Percentiles rank a stretch among this genome's conserved stretches.
Conservation (phyloP, 2,329 filamentous ascomycete species). For the Cladosporium sphaerospermum region DNA sequence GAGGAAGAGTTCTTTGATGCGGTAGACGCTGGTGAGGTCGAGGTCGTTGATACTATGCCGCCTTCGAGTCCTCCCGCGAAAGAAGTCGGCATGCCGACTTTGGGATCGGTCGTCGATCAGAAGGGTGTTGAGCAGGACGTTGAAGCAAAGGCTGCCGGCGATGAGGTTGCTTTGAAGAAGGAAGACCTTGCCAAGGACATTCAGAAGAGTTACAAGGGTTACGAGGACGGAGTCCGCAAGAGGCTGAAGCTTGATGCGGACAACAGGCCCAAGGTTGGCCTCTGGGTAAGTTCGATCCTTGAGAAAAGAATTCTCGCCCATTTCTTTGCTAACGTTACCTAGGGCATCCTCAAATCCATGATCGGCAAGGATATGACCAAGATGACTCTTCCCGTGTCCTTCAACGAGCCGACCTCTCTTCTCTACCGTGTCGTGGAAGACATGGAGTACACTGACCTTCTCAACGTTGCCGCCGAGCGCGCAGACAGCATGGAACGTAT, state of each 20-base stretch:
- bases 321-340: constrained; percentile 20
- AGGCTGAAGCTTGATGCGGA: constrained; percentile 85
- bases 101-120: constrained; percentile 19
- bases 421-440: constrained; percentile 94
- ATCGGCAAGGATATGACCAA: constrained; percentile 99
- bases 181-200: constrained; percentile 55
- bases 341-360: constrained; percentile 98
- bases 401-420: constrained; percentile 95
- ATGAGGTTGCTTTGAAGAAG: constrained; percentile 36
- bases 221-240: constrained; percentile 78
- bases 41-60: constrained; percentile 65
- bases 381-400: constrained; percentile 96
- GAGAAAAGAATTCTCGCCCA: background rate
- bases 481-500: constrained; percentile 83
- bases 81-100: background rate
- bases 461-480: constrained; percentile 82
- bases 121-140: constrained; percentile 14
- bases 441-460: constrained; percentile 92
- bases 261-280: constrained; percentile 83
- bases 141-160: constrained; percentile 36
- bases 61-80: constrained; percentile 23
- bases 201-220: constrained; percentile 73
- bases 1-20: constrained; percentile 97
- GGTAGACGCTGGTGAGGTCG: constrained; percentile 85
- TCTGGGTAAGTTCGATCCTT: constrained; percentile 66